Evolutionary conservation across 345 rosid species (phyloP).

Genomic region (Rhizophora mangle): DNA sequence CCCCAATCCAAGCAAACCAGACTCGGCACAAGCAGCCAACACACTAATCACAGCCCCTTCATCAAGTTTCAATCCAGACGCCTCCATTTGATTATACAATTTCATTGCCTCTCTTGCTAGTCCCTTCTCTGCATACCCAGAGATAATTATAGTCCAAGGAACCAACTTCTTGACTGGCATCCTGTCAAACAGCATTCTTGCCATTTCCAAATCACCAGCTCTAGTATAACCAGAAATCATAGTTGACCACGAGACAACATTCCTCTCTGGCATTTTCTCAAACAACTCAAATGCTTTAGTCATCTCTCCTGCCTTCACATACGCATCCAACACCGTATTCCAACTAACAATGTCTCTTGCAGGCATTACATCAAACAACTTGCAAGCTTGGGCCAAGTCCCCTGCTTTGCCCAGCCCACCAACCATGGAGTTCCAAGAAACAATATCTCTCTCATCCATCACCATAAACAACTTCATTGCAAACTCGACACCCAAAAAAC

Average conservation of each 20-base stretch:
- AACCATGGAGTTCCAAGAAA: conserved; percentile 82
- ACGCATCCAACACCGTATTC: conserved; percentile 81
- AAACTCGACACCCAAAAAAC: conserved; percentile 48
- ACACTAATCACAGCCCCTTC: conserved; percentile 63
- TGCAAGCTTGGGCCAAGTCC: conserved; percentile 49
- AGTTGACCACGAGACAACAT: conserved; percentile 81
- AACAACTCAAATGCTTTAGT: conserved; percentile 63
- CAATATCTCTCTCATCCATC: conserved; percentile 60
- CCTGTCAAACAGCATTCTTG: conserved; percentile 67
- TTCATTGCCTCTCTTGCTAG: conserved; percentile 50
- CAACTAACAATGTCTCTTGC: conserved; percentile 67
- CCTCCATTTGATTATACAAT: conserved; percentile 59
- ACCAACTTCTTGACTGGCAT: conserved; percentile 76
- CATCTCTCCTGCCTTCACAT: conserved; percentile 67
- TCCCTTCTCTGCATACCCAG: conserved; percentile 79
- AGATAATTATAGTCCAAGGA: conserved; percentile 81
- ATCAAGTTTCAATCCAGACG: conserved; percentile 50
- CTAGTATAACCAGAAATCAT: conserved; percentile 68
- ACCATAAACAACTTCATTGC: conserved; percentile 58
- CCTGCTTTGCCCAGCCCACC: conserved; percentile 57
- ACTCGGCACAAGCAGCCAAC: conserved; percentile 77
- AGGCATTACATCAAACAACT: conserved; percentile 79
- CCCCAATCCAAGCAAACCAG: conserved; percentile 75
- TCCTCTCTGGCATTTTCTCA: conserved; percentile 66
- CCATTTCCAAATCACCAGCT: conserved; percentile 84